A percentile compares a stretch with the other conserved stretches of the same genome.
phyloP scores from a whole-genome alignment of 768 basidiomycete genomes.

The Tricholoma terreum region DNA sequence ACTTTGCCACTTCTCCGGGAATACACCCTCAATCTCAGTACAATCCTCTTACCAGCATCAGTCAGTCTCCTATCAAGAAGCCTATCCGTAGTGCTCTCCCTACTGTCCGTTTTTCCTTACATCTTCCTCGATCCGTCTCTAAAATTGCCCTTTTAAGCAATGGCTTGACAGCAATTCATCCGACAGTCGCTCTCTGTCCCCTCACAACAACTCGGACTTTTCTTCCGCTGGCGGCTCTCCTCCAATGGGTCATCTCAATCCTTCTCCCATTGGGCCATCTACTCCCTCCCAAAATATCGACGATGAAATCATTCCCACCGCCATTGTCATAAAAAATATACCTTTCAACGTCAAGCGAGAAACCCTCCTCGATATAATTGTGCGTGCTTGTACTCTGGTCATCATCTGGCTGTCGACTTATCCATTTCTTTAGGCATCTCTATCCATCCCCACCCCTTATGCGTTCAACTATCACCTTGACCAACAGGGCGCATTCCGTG shows the following conservation, averaged over 20 bases:
- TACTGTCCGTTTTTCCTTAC: slow-evolving; percentile 50
- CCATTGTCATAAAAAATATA: slow-evolving; percentile 99
- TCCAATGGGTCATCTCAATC: slow-evolving; percentile 48
- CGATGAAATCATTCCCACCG: slow-evolving; percentile 96
- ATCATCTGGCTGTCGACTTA: slow-evolving; percentile 11
- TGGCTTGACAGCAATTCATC: slow-evolving; percentile 74
- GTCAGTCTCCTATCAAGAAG: slow-evolving; percentile 77
- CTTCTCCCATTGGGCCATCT: slow-evolving; percentile 45
- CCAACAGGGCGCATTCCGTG: slow-evolving; percentile 94
- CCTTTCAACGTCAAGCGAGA: slow-evolving; percentile 98
- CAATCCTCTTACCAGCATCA: slow-evolving; percentile 53
- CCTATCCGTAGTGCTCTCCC: slow-evolving; percentile 68
- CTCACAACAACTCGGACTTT: slow-evolving; percentile 85
- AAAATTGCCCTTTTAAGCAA: slow-evolving; percentile 51
- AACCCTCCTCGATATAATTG: slow-evolving; percentile 94
- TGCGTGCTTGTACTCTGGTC: slow-evolving; percentile 40
- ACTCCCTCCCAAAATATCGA: slow-evolving; percentile 56
- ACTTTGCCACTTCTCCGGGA: slow-evolving; percentile 62
- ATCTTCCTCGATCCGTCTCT: slow-evolving; percentile 17
- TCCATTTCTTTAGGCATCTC: slow-evolving; percentile 59
- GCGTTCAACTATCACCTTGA: slow-evolving; percentile 99
- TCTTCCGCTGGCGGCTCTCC: slow-evolving; percentile 83
- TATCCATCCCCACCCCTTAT: slow-evolving; percentile 94
- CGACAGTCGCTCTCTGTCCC: slow-evolving; percentile 81
- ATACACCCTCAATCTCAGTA: slow-evolving; percentile 54